Evolutionary conservation across 164 flowering plant species (phyloP).

Genomic region (Magnolia sinica): DNA sequence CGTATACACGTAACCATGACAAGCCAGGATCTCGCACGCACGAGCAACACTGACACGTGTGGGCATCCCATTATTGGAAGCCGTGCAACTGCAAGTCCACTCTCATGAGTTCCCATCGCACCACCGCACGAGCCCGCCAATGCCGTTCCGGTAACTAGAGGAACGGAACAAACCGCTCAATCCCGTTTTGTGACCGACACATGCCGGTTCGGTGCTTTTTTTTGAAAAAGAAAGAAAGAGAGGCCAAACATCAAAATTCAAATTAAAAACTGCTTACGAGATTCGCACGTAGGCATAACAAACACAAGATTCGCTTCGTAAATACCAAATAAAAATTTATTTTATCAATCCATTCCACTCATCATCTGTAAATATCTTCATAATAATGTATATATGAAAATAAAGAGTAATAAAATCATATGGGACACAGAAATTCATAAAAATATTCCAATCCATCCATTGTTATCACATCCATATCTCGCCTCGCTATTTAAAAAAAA

Average conservation of each 20-base stretch:
- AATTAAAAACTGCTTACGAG: neutral
- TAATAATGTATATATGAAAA: no score
- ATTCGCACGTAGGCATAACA: neutral
- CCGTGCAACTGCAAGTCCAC: neutral
- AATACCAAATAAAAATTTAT: constrained; percentile 8
- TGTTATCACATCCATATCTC: no score
- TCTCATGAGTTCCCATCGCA: neutral
- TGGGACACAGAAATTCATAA: no score
- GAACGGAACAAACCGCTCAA: neutral
- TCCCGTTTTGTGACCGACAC: neutral
- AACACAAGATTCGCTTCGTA: neutral
- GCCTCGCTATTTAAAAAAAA: no score
- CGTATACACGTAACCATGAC: no score
- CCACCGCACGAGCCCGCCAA: neutral
- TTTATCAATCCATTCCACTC: neutral
- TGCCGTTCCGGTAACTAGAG: neutral
- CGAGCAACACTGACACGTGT: neutral
- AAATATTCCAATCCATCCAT: no score
- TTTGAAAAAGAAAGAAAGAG: neutral
- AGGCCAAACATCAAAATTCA: neutral
- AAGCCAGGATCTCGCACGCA: neutral
- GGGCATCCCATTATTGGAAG: neutral
- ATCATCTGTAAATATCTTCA: no score
- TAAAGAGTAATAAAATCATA: no score
- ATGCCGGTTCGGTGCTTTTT: neutral